phyloP scores from a whole-genome alignment of 2,329 filamentous ascomycete species.

The Diaporthe velutina region DNA sequence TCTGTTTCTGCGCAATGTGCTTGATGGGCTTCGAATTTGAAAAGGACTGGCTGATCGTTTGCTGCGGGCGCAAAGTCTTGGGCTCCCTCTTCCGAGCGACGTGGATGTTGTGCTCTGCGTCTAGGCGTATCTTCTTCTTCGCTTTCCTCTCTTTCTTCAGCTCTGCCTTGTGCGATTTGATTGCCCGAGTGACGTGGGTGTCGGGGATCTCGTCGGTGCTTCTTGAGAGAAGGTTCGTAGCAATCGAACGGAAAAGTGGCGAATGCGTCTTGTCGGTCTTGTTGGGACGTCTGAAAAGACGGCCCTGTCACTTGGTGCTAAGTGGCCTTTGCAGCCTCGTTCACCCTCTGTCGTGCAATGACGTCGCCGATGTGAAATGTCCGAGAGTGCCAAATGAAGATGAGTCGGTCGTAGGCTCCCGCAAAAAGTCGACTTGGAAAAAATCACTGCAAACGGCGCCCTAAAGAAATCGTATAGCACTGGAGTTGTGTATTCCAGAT shows the following conservation, averaged over 20 bases:
- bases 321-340: not conserved
- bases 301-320: not conserved
- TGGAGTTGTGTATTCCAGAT: not conserved
- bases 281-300: constrained; percentile 39
- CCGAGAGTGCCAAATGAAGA: not conserved
- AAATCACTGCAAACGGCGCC: not conserved
- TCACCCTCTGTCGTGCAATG: not conserved
- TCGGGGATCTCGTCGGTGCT: constrained; percentile 42
- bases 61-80: constrained; percentile 38
- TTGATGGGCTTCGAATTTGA: constrained; percentile 21
- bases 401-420: not conserved
- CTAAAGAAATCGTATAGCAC: not conserved
- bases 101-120: constrained; percentile 34
- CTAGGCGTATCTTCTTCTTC: constrained; percentile 40
- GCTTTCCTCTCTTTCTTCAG: constrained; percentile 45
- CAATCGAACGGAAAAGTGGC: constrained; percentile 74
- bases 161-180: constrained; percentile 41
- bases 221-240: constrained; percentile 57
- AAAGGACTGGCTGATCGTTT: constrained; percentile 40
- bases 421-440: not conserved
- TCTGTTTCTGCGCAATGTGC: constrained; percentile 5
- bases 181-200: constrained; percentile 30
- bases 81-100: constrained; percentile 32
- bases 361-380: not conserved
- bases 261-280: constrained; percentile 77